Evolutionary conservation across 2,329 filamentous ascomycete genomes (phyloP).

Genomic region (Penicillium sp.): DNA sequence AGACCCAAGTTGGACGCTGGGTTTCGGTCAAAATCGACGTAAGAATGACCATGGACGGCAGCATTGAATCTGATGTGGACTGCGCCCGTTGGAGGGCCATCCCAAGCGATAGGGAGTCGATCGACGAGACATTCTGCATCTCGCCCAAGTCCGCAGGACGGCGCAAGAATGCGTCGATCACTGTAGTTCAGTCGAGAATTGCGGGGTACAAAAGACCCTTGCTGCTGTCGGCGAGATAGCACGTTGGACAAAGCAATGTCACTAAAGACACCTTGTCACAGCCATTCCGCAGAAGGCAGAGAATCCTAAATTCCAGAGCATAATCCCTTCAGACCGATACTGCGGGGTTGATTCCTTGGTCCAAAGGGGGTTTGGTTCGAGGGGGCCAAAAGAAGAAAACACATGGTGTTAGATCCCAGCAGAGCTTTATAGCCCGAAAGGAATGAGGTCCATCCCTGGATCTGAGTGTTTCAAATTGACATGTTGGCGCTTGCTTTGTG

Average conservation of each 20-base stretch:
- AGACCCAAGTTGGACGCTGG: constrained; percentile 4
- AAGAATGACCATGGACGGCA: constrained; percentile 1
- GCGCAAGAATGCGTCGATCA: neutral
- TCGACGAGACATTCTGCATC: constrained; percentile 22
- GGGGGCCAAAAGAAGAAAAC: neutral
- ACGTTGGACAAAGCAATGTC: neutral
- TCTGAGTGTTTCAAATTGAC: neutral
- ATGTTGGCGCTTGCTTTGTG: constrained; percentile 5
- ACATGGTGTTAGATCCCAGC: neutral
- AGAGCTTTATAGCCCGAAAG: constrained; percentile 3
- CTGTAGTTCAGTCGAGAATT: neutral
- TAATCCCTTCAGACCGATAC: neutral
- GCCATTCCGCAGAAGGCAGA: too few species aligned
- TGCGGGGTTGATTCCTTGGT: neutral
- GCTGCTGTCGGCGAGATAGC: neutral
- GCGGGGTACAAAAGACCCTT: neutral
- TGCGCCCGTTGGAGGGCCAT: neutral
- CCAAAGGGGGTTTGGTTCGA: neutral
- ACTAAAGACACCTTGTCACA: too few species aligned
- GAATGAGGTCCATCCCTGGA: neutral
- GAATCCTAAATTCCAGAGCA: too few species aligned
- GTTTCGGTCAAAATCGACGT: constrained; percentile 14
- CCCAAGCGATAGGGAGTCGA: constrained; percentile 3
- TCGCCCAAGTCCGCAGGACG: constrained; percentile 19
- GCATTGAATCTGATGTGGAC: neutral